phyloP scores from a whole-genome alignment of 208 protist species.

The Phytomonas serpens region DNA sequence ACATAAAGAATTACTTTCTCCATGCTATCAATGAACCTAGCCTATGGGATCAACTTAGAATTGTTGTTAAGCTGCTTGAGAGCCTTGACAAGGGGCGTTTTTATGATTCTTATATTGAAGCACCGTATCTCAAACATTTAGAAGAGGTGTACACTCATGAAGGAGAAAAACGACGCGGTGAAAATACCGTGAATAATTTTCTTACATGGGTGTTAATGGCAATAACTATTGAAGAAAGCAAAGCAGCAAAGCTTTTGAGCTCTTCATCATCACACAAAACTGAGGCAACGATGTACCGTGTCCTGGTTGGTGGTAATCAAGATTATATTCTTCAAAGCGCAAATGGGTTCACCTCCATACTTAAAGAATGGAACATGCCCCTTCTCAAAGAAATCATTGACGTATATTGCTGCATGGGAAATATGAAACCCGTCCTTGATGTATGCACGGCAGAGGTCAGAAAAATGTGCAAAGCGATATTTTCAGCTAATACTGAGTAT shows the following conservation, averaged over 20 bases:
- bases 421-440: neutral
- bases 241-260: slow-evolving; percentile 17
- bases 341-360: slow-evolving; percentile 8
- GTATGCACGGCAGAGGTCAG: neutral
- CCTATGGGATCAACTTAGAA: neutral
- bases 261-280: slow-evolving; percentile 10
- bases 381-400: neutral
- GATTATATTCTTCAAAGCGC: slow-evolving; percentile 16
- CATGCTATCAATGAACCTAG: neutral
- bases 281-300: slow-evolving; percentile 13
- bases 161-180: slow-evolving; percentile 9
- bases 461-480: slow-evolving; percentile 4
- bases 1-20: neutral
- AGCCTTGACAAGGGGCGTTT: neutral
- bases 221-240: slow-evolving; percentile 11
- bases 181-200: slow-evolving; percentile 14
- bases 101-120: neutral
- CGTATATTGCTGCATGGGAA: neutral
- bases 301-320: slow-evolving; percentile 21
- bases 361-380: slow-evolving; percentile 9
- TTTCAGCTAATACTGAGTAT: neutral
- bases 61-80: neutral
- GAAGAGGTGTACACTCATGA: slow-evolving; percentile 12
- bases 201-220: slow-evolving; percentile 18
- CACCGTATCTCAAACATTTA: slow-evolving; percentile 7